Evolutionary conservation across 75 land plant genomes (phyloP).

Genomic region (Sequoia sempervirens): DNA sequence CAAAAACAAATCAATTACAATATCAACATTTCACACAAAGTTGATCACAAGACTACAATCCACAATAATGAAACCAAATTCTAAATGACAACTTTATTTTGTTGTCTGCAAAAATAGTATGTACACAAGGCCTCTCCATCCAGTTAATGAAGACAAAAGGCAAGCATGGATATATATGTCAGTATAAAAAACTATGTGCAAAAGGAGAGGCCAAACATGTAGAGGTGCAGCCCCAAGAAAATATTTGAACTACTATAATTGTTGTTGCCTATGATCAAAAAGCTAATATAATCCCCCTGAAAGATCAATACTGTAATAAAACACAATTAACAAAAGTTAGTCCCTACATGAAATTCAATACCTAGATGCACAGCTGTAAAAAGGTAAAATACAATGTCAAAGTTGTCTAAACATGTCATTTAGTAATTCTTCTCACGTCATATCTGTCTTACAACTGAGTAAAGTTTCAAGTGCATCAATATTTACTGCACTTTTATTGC

Average conservation of each 20-base stretch:
- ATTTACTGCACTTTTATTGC: not conserved
- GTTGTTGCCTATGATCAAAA: not conserved
- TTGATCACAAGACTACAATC: not conserved
- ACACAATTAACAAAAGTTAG: not conserved
- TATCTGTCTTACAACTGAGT: not conserved
- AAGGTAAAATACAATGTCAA: not conserved
- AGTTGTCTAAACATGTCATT: not conserved
- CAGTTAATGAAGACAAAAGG: not conserved
- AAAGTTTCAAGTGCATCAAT: not conserved
- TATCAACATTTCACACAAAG: not conserved
- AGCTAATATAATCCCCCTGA: no score
- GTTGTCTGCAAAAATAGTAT: not conserved
- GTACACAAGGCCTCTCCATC: not conserved
- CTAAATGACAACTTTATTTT: not conserved
- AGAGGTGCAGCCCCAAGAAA: not conserved
- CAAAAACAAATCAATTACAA: not conserved
- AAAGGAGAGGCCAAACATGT: not conserved
- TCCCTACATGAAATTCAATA: not conserved
- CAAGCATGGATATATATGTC: not conserved
- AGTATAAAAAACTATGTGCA: not conserved
- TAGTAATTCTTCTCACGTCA: not conserved
- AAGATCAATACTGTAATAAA: no score
- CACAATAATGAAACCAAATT: not conserved
- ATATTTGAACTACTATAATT: not conserved
- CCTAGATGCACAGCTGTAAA: not conserved